A percentile compares a stretch with the other conserved stretches of the same genome.
Evolutionary conservation across 768 basidiomycete genomes (phyloP).

Genomic region (Holtermannia corniformis): DNA sequence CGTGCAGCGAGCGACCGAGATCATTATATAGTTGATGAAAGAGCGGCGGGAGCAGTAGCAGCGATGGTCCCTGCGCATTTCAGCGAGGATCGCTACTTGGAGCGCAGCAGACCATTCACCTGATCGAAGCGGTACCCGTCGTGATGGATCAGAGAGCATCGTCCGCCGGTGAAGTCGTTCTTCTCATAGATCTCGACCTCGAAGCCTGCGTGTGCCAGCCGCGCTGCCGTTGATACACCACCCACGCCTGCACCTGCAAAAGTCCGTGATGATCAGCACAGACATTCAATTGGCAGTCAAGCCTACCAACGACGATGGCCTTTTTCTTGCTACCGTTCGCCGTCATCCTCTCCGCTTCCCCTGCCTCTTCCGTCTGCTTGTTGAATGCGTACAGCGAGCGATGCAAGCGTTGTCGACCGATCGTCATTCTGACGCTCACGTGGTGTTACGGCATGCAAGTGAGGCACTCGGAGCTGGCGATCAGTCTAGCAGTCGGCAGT

Average conservation of each 20-base stretch:
- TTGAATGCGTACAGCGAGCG: too few relatives aligned
- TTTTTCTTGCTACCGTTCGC: neutral
- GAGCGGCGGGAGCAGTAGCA: slow-evolving; percentile 42
- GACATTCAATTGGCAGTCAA: neutral
- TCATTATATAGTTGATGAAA: slow-evolving; percentile 44
- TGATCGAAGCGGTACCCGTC: slow-evolving; percentile 45
- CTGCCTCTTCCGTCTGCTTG: too few relatives aligned
- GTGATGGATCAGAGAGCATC: slow-evolving; percentile 43
- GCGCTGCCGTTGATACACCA: slow-evolving; percentile 42
- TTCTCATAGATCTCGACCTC: slow-evolving; percentile 44
- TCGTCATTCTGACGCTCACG: too few relatives aligned
- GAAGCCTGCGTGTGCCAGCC: slow-evolving; percentile 43
- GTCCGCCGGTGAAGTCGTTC: slow-evolving; percentile 45
- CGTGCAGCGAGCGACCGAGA: slow-evolving; percentile 39
- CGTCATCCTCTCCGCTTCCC: too few relatives aligned
- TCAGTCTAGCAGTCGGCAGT: too few relatives aligned
- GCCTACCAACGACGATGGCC: slow-evolving; percentile 11
- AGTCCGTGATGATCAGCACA: neutral
- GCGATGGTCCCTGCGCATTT: slow-evolving; percentile 31
- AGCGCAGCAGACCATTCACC: slow-evolving; percentile 22
- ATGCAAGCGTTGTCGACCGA: too few relatives aligned
- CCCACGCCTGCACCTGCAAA: slow-evolving; percentile 43
- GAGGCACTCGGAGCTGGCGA: too few relatives aligned
- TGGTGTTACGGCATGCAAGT: too few relatives aligned
- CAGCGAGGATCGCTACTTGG: neutral